Percentiles rank a stretch among this genome's conserved stretches.
Conservation (phyloP, 768 basidiomycete species). For the Naematelia encephala region DNA sequence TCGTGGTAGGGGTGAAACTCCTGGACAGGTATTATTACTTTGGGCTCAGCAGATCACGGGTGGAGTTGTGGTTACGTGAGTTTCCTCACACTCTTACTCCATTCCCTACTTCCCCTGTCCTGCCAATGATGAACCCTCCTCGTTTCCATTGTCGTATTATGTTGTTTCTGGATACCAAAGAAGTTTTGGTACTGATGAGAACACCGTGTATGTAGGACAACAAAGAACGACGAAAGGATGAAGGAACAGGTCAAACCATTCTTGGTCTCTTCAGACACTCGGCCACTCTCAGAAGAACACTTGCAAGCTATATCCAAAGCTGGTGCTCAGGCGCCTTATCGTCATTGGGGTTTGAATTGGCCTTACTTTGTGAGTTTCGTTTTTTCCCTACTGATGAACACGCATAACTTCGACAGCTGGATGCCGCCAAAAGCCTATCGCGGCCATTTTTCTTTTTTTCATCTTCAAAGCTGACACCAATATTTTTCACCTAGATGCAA, state of each 20-base stretch:
- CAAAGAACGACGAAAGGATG: constrained; percentile 13
- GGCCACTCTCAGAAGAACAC: constrained; percentile 10
- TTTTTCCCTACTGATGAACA: too few species aligned
- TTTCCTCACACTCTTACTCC: background rate
- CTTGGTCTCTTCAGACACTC: background rate
- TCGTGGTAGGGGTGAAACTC: constrained; percentile 13
- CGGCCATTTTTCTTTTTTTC: too few species aligned
- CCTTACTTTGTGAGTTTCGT: constrained; percentile 21
- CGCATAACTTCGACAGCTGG: too few species aligned
- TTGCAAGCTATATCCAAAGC: constrained; percentile 12
- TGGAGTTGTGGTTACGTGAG: constrained; percentile 22
- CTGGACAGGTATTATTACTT: constrained; percentile 17
- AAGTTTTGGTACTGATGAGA: background rate
- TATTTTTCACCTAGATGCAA: constrained; percentile 5
- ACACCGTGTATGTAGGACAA: too few species aligned
- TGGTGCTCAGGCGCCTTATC: constrained; percentile 13
- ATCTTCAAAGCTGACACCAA: background rate
- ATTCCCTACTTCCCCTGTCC: background rate
- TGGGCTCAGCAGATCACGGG: constrained; percentile 20
- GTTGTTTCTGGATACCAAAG: too few species aligned
- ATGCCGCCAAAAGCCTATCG: too few species aligned
- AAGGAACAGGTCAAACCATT: constrained; percentile 14
- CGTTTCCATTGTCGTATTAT: too few species aligned
- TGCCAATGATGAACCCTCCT: too few species aligned
- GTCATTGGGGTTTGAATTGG: constrained; percentile 18